Evolutionary conservation across 805 yeast species (phyloP), one percentile per base, ranked within the genome.

Genomic region (Lachancea nothofagi): DNA sequence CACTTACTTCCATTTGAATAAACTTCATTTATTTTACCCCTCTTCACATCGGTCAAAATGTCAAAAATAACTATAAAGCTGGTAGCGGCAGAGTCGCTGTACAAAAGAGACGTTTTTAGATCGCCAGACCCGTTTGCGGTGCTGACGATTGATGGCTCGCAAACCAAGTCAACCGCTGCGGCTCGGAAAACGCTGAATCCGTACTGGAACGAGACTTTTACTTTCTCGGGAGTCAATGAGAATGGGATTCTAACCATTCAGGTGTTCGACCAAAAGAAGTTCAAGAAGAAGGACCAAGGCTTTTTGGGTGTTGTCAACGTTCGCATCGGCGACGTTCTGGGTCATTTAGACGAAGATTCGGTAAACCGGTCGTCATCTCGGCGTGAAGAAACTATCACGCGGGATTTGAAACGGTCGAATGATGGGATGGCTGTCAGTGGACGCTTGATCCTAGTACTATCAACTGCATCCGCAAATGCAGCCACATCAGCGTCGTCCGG

Each of bases 91-190:
- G 98, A 93, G 62, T 85, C 95, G 19, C 78, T 93, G 42, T 87
- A 86, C 64, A 93, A 93, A 65, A 75, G 99, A 47, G 99, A 93
- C 62, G 89, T 93, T 18, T 86, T 89, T 61, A 78, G 95, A 42
- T 84, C 89, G 46, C 98, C 99, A 2, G 98, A 93, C 63, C 98
- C 99, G 8, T 93, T 93, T 67, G 96, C 97, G 2, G 97, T 93
- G 25, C 70, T 93, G 46, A 90, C 97, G 9, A 89, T 93, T n/a
- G 98, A 93, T 62, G 97, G 97, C 3, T 80, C 85, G 15, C 98
- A 93, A 60, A 93, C 97, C 1, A 87, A 87, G 57, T 83, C 96
- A 14, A 93, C 99, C 1, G 78, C 87, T 36, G 93, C 95, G 25
- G 93, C 94, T 22, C 86, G 87, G 57, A 88, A 86, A 65, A 93